A percentile compares a stretch with the other conserved stretches of the same genome.
phyloP scores from a whole-genome alignment of 805 yeast genomes.

The Pichia sporocuriosa region DNA sequence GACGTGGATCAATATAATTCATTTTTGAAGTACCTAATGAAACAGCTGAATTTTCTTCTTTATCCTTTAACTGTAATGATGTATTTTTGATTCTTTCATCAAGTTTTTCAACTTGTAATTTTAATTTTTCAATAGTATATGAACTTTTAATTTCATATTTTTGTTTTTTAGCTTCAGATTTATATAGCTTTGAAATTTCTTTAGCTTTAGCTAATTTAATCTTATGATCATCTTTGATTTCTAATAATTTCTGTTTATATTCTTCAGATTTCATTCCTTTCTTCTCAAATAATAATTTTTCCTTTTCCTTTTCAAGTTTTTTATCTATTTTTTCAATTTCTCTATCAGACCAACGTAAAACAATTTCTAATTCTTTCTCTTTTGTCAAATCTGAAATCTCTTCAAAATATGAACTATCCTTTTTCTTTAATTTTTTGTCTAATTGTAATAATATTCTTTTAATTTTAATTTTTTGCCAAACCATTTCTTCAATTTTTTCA shows the following conservation, averaged over 20 bases:
- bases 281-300: conserved; percentile 57
- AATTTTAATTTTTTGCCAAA: conserved; percentile 74
- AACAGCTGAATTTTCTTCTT: conserved; percentile 90
- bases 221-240: conserved; percentile 50
- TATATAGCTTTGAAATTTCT: conserved; percentile 44
- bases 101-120: conserved; percentile 61
- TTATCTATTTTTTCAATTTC: conserved; percentile 58
- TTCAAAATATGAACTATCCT: conserved; percentile 52
- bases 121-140: conserved; percentile 58
- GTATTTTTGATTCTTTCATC: conserved; percentile 67
- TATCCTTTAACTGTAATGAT: conserved; percentile 74
- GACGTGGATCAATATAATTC: conserved; percentile 91
- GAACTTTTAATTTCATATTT: conserved; percentile 51
- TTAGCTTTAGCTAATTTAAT: conserved; percentile 48
- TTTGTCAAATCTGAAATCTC: conserved; percentile 62
- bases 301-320: conserved; percentile 72
- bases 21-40: conserved; percentile 89
- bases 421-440: conserved; percentile 46
- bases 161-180: conserved; percentile 52
- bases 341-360: conserved; percentile 51
- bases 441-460: conserved; percentile 64
- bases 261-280: conserved; percentile 47
- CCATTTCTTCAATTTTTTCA: conserved; percentile 70
- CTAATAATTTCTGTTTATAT: conserved; percentile 40
- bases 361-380: conserved; percentile 57